phyloP scores from a whole-genome alignment of 495 filamentous ascomycete genomes.

The Neurospora hispaniola region DNA sequence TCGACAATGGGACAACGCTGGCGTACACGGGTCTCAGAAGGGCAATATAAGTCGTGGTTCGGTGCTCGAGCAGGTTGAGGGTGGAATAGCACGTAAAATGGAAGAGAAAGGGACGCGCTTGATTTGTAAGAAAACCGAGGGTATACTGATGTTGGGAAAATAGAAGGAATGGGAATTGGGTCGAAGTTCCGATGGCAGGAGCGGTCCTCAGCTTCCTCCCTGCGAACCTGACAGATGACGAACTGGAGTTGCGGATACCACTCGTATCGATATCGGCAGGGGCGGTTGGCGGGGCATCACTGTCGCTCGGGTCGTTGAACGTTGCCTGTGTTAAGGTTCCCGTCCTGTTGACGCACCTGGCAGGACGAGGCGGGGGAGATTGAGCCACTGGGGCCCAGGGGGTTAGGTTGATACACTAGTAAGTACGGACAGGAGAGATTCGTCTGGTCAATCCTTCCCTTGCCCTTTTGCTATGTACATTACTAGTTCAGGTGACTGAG shows the following conservation, averaged over 20 bases:
- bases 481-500: background rate
- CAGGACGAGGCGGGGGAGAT: background rate
- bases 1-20: background rate
- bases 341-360: background rate
- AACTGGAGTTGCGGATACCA: background rate
- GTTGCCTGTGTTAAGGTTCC: no score
- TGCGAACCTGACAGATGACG: background rate
- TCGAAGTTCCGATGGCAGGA: constrained; percentile 12
- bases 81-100: background rate
- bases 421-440: background rate
- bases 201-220: background rate
- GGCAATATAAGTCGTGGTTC: background rate
- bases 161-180: constrained; percentile 9
- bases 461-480: background rate
- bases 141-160: background rate
- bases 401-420: no score
- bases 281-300: background rate
- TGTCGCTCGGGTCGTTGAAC: background rate
- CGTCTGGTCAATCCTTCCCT: background rate
- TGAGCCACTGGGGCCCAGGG: background rate
- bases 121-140: background rate
- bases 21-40: background rate
- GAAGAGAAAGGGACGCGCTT: background rate
- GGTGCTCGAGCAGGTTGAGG: background rate
- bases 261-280: background rate